Evolutionary conservation across 371 early-diverging fungal species (phyloP).

Genomic region (Globomyces sp.): DNA sequence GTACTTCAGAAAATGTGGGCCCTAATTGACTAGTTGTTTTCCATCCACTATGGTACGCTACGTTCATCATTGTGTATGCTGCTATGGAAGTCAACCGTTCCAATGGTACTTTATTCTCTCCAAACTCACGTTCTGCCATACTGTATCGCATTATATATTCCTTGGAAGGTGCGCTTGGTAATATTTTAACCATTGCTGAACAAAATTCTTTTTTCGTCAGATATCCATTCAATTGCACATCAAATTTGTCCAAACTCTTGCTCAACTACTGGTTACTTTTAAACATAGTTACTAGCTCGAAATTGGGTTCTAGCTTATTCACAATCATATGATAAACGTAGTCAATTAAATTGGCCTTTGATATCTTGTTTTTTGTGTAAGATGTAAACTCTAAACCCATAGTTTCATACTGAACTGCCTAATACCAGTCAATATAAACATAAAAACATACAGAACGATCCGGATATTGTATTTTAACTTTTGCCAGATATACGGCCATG

Average conservation of each 20-base stretch:
- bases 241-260: conserved; percentile 30
- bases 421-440: not conserved
- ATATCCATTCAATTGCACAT: conserved; percentile 36
- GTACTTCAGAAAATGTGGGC: too few relatives aligned
- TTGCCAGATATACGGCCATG: conserved; percentile 30
- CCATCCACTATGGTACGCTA: not conserved
- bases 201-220: conserved; percentile 46
- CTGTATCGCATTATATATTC: conserved; percentile 28
- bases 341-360: conserved; percentile 38
- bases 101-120: conserved; percentile 31
- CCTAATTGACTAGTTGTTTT: not conserved
- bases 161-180: conserved; percentile 30
- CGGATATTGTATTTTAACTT: conserved; percentile 43
- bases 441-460: conserved; percentile 34
- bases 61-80: conserved; percentile 27
- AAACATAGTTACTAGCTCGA: conserved; percentile 34
- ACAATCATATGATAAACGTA: conserved; percentile 46
- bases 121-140: conserved; percentile 31
- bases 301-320: conserved; percentile 44
- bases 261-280: conserved; percentile 25
- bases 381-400: conserved; percentile 51
- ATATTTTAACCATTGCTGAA: conserved; percentile 36
- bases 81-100: conserved; percentile 34
- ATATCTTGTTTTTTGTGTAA: conserved; percentile 47
- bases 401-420: conserved; percentile 42